Base-by-base conservation (phyloP, 441 rosid genomes). In the Manihot esculenta region DNA sequence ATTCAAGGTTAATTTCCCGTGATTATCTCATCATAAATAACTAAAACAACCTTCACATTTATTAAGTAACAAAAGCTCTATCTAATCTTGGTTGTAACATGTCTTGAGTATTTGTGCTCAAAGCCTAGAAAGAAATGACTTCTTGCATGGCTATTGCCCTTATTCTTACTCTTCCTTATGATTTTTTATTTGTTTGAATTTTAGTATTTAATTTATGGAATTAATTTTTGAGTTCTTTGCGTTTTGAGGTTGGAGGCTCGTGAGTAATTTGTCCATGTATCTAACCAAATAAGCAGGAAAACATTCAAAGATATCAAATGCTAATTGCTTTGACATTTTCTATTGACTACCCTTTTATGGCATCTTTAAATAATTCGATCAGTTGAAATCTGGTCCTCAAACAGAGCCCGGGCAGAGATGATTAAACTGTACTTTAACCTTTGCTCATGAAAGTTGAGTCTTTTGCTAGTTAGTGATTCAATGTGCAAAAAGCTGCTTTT, bases 251-350 rank as follows among this genome's bases (percentile, higher is more conserved):
- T 60, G 21, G 18, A 26, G 5, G 14, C 55, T 50, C 21, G 1
- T 6, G 41, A 35, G 14, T n/a, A 17, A 11, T 23, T 30, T n/a
- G 10, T 58, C 50, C 21, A 49, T 61, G 48, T 61, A 33, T 60
- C 49, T 0, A 30, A 17, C 27, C 44, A 26, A 20, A 1, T 10
- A 17, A 48, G 26, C 23, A 11, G 33, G n/a, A 42, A 49, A 42
- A 49, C 41, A 59, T 48, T 60, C 23, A 20, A 70, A 59, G 48
- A 60, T 41, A n/a, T 35, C 42, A 59, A 62, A 49, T 30, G 65
- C 15, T 26, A 56, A 55, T 68, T 68, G 20, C 30, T 42, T 55
- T 24, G 54, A 55, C 58, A 41, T 58, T 26, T 68, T 14, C 7
- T 57, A 35, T 35, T 6, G 7, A 35, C 5, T 35, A 35, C 13